Base-by-base conservation (phyloP, 805 yeast species). In the Clavispora carvajalis region DNA sequence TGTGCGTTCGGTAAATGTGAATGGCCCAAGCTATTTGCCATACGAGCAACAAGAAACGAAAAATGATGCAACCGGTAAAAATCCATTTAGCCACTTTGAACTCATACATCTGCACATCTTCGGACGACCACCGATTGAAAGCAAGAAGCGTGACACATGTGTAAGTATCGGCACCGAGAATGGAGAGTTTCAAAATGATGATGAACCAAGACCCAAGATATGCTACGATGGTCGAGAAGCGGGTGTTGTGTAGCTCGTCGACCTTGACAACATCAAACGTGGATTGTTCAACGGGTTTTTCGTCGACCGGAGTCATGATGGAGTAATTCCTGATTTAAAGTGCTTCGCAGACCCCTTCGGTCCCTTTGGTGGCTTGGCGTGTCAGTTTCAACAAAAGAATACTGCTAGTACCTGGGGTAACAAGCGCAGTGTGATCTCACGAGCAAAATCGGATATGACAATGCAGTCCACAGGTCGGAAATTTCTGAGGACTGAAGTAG, bases 21-120 rank as follows among this genome's bases (percentile, higher is more conserved):
- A 76, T 62, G 1, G 88, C 93, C 60, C 76, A 65, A 5, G 76
- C 49, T 54, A 75, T 65, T 39, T 80, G 83, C 61, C 79, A 79
- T 1, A 79, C 46, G 37, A 82, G 52, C 19, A 84, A 63, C 4
- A 74, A 60, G 36, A 85, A 67, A 8, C 91, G 82, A 40, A 85
- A 74, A 10, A 88, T 71, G 44, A 88, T 88, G 58, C 96, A 88
- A 3, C 82, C 86, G 2, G 84, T 77, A 55, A 83, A 84, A n/a
- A 84, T 63, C 91, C 91, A 84, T 54, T 67, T 68, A 41, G 74
- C 74, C 66, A 77, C 43, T 69, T 74, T 41, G 73, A 77, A 55
- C 52, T 74, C 70, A 49, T 67, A 69, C 3, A 71, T 70, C 43
- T 64, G 52, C 43, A 63, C 64, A 38, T 74, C 72, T 33, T 69